phyloP scores from a whole-genome alignment of 2,329 filamentous ascomycete genomes.

The Neospermospora avenae region DNA sequence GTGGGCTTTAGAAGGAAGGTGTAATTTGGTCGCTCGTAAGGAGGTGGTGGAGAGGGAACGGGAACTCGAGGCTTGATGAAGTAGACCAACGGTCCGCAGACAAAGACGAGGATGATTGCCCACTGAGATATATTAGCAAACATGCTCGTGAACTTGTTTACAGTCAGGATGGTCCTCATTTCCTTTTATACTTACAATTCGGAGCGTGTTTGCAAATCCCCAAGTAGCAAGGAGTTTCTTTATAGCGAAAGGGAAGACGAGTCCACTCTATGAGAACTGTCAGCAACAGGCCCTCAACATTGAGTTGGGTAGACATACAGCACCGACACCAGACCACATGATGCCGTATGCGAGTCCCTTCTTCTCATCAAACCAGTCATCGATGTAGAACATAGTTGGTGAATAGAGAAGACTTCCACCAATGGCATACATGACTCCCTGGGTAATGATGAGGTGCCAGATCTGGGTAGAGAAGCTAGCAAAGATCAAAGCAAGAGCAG shows the following conservation, averaged over 20 bases:
- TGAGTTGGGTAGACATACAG: constrained; percentile 28
- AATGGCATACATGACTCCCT: constrained; percentile 45
- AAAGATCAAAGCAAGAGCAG: constrained; percentile 35
- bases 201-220: constrained; percentile 39
- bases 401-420: constrained; percentile 41
- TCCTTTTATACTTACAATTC: constrained; percentile 32
- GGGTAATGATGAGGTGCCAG: constrained; percentile 44
- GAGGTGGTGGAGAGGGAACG: not conserved
- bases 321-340: constrained; percentile 39
- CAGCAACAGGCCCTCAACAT: constrained; percentile 36
- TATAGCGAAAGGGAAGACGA: constrained; percentile 38
- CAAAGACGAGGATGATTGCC: constrained; percentile 23
- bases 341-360: constrained; percentile 49
- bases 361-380: constrained; percentile 47
- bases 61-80: constrained; percentile 56
- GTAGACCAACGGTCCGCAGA: constrained; percentile 47
- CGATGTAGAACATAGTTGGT: constrained; percentile 41
- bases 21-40: constrained; percentile 11
- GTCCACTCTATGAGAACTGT: constrained; percentile 20
- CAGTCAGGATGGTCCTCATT: too few species aligned
- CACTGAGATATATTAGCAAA: constrained; percentile 12
- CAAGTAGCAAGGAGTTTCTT: constrained; percentile 40
- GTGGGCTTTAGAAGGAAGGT: constrained; percentile 43
- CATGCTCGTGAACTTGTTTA: too few species aligned
- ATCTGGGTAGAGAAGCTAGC: constrained; percentile 43